Evolutionary conservation across 495 filamentous ascomycete genomes (phyloP), one percentile per base, ranked within the genome.

Genomic region (Talaromyces proteolyticus): DNA sequence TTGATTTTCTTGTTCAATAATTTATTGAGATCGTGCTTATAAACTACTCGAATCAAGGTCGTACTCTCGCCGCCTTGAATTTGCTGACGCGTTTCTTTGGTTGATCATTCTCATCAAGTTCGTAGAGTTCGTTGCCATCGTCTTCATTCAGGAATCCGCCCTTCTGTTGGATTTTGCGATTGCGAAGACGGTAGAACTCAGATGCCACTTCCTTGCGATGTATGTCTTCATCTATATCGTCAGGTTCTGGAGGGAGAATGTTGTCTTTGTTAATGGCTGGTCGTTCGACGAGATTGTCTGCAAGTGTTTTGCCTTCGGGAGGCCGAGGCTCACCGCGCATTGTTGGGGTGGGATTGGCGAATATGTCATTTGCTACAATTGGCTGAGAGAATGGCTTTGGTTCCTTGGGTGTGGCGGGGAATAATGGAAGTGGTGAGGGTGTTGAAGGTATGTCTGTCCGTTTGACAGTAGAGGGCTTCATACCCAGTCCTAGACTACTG

Each of bases 11-110:
- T n/a, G n/a, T n/a, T n/a, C n/a, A n/a, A n/a, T n/a, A n/a, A n/a
- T n/a, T n/a, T n/a, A n/a, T n/a, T n/a, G n/a, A n/a, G n/a, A n/a
- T n/a, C n/a, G n/a, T n/a, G n/a, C n/a, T n/a, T n/a, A n/a, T n/a
- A n/a, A n/a, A n/a, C n/a, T n/a, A n/a, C n/a, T n/a, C n/a, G n/a
- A 20, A 21, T 41, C 22, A 49, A 39, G 47, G 21, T 8, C 71
- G 74, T 61, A 96, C 62, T 44, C 89, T 80, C 5, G 93, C 89
- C 49, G 91, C 89, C 66, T 83, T 93, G 67, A 96, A 98, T 52
- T 87, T 78, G 74, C 92, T 96, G 51, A 96, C 69, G 54, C 85
- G 86, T 62, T 78, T 85, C 22, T 80, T 77, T 24, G 80, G 78
- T 10, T 86, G 78, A 49, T 85, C 82, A n/a, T 57, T 53, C 18